These are phyloP conservation scores for Beauveria sp. DNA, from an alignment of 2,329 filamentous ascomycete genomes.

Conservation along the genomic window DNA sequence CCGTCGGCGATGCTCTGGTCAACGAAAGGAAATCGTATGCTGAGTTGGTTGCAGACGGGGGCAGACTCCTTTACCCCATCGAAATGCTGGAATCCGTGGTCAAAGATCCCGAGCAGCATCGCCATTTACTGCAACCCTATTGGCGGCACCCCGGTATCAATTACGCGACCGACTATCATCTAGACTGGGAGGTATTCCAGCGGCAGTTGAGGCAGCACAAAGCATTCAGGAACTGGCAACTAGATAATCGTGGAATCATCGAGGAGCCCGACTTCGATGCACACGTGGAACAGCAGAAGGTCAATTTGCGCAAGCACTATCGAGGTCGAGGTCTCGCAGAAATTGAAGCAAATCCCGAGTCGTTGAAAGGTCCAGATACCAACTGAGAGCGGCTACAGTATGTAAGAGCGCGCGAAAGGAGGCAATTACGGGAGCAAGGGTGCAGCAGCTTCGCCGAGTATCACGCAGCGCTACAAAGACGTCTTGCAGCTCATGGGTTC, in stretches of 20 bases:
- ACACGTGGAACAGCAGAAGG: neutral
- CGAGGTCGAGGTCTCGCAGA: neutral
- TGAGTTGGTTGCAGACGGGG: neutral
- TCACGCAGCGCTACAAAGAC: neutral
- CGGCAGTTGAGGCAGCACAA: neutral
- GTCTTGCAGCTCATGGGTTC: neutral
- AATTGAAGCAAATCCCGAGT: neutral
- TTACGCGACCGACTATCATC: neutral
- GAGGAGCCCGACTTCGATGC: neutral
- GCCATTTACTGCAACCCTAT: neutral
- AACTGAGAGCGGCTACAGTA: too few species aligned
- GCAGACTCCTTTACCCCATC: neutral
- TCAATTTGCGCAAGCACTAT: too few species aligned
- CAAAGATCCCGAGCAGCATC: neutral
- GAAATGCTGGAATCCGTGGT: neutral
- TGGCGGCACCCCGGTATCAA: neutral
- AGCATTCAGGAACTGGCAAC: neutral
- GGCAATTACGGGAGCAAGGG: neutral
- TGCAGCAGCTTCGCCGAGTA: neutral
- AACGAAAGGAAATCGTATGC: too few species aligned
- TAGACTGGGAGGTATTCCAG: neutral
- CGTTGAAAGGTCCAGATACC: neutral
- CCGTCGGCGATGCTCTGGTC: neutral
- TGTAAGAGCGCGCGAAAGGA: neutral
- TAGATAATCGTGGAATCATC: neutral